Evolutionary conservation across 148 eudicot species (phyloP).

Genomic region (Dianthus caryophyllus): DNA sequence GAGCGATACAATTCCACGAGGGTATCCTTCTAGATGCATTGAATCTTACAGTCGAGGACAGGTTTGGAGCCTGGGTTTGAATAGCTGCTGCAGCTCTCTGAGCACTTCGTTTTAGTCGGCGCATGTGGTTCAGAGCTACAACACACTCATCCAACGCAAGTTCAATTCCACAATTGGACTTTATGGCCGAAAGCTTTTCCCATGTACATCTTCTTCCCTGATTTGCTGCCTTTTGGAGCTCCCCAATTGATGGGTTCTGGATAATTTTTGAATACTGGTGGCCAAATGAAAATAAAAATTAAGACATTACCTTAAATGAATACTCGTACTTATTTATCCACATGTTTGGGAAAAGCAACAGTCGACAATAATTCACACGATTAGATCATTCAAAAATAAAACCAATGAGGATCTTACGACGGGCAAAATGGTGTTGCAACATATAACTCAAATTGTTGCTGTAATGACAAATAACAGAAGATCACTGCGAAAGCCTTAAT

Average conservation of each 20-base stretch:
- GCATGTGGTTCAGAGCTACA: slow-evolving; percentile 88
- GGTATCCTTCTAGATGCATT: slow-evolving; percentile 84
- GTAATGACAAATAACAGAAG: too few relatives aligned
- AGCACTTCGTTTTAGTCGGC: slow-evolving; percentile 52
- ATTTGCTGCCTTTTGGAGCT: slow-evolving; percentile 89
- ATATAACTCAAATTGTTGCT: not conserved
- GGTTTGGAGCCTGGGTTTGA: slow-evolving; percentile 31
- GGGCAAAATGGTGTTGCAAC: not conserved
- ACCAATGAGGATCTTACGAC: not conserved
- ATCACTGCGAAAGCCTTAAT: too few relatives aligned
- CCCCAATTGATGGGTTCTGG: slow-evolving; percentile 77
- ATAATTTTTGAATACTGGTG: slow-evolving; percentile 83
- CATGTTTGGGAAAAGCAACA: not conserved
- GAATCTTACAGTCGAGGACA: slow-evolving; percentile 38
- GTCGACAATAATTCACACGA: not conserved
- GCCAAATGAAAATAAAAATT: not conserved
- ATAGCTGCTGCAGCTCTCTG: slow-evolving; percentile 39
- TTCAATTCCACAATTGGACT: slow-evolving; percentile 92
- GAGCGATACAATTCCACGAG: slow-evolving; percentile 87
- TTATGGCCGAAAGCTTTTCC: slow-evolving; percentile 98
- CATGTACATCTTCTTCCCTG: slow-evolving; percentile 96
- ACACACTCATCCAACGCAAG: slow-evolving; percentile 91
- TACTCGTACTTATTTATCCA: not conserved
- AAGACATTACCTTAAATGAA: not conserved
- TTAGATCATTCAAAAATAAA: not conserved